phyloP scores from a whole-genome alignment of 2,329 filamentous ascomycete genomes.

The Amauroascus niger region DNA sequence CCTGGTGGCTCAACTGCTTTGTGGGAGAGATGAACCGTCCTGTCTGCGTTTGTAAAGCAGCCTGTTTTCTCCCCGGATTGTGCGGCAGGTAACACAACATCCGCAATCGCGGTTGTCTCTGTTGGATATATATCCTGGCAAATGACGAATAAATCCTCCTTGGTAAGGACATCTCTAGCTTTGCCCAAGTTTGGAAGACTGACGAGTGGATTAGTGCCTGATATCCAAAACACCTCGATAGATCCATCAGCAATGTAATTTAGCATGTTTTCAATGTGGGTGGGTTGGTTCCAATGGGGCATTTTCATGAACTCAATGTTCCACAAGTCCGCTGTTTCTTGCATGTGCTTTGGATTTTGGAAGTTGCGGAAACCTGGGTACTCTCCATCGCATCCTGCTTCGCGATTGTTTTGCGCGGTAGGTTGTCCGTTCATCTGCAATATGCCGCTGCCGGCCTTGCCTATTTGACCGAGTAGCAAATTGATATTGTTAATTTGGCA shows the following conservation, averaged over 20 bases:
- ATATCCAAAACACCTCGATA: slow-evolving; percentile 34
- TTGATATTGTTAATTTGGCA: slow-evolving; percentile 38
- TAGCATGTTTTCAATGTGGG: slow-evolving; percentile 31
- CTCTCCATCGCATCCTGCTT: slow-evolving; percentile 34
- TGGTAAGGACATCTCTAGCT: slow-evolving; percentile 26
- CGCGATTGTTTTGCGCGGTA: slow-evolving; percentile 35
- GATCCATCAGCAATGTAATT: slow-evolving; percentile 29
- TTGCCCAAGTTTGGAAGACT: slow-evolving; percentile 29
- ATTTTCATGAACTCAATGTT: slow-evolving; percentile 29
- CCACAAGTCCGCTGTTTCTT: slow-evolving; percentile 31
- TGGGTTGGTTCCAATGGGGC: slow-evolving; percentile 34
- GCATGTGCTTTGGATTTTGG: slow-evolving; percentile 29
- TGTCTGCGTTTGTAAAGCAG: slow-evolving; percentile 33
- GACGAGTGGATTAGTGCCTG: slow-evolving; percentile 33
- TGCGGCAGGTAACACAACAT: slow-evolving; percentile 32
- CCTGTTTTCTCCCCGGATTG: slow-evolving; percentile 35
- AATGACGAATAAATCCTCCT: slow-evolving; percentile 28
- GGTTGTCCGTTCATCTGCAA: slow-evolving; percentile 36
- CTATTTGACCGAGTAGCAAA: slow-evolving; percentile 30
- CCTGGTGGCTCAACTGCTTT: slow-evolving; percentile 34
- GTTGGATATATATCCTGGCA: slow-evolving; percentile 33
- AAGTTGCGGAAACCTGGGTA: slow-evolving; percentile 33
- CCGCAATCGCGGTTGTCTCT: slow-evolving; percentile 31
- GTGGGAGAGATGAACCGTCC: slow-evolving; percentile 31
- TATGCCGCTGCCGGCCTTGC: slow-evolving; percentile 30